Evolutionary conservation across 2,329 filamentous ascomycete genomes (phyloP).

Genomic region (Penicillium sp.): DNA sequence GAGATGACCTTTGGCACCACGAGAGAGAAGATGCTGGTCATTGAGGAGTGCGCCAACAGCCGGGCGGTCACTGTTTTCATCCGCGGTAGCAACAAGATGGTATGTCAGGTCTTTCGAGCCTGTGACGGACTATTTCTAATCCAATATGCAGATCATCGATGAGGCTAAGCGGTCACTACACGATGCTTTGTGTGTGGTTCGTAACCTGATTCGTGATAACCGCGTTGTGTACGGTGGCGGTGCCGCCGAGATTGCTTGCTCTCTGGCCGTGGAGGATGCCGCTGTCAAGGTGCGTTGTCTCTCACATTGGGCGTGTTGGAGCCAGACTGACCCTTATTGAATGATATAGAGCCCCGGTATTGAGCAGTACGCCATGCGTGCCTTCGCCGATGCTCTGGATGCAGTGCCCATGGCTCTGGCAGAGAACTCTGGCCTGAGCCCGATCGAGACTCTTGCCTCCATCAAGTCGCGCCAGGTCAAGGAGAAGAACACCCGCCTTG

Average conservation of each 20-base stretch:
- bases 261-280: constrained; percentile 89
- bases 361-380: constrained; percentile 98
- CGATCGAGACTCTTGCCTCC: constrained; percentile 89
- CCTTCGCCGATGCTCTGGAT: constrained; percentile 92
- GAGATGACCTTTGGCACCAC: constrained; percentile 98
- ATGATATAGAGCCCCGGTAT: constrained; percentile 71
- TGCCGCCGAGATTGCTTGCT: constrained; percentile 95
- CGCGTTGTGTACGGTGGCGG: constrained; percentile 96
- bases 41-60: constrained; percentile 98
- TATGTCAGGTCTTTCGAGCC: constrained; percentile 41
- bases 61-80: constrained; percentile 95
- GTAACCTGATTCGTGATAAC: constrained; percentile 93
- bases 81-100: constrained; percentile 98
- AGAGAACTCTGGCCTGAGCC: constrained; percentile 93
- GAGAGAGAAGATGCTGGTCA: constrained; percentile 98
- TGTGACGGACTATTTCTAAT: constrained; percentile 3
- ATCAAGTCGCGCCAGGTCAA: constrained; percentile 97
- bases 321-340: constrained; percentile 7
- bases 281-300: constrained; percentile 62
- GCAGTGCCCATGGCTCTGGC: constrained; percentile 90
- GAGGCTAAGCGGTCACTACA: constrained; percentile 97
- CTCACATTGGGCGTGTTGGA: not conserved
- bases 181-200: constrained; percentile 94
- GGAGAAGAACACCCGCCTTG: constrained; percentile 71
- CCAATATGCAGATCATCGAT: constrained; percentile 75